Conservation (phyloP, 2,329 filamentous ascomycete genomes). For the Cladosporium colombiae region DNA sequence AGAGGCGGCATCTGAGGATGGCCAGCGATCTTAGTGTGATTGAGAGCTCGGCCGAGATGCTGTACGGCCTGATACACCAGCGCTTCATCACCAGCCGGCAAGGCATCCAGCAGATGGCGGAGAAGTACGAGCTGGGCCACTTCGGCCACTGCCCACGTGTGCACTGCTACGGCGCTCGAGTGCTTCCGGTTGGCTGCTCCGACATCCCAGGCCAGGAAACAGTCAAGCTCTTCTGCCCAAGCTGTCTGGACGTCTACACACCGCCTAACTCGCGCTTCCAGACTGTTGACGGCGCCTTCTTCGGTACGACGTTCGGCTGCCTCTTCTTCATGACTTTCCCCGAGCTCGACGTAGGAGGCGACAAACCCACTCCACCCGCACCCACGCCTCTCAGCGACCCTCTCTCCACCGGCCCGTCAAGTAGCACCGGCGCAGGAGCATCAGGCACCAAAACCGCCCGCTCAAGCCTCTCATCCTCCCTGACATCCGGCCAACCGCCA, state of each 20-base stretch:
- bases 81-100: conserved; percentile 95
- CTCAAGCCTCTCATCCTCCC: conserved; percentile 34
- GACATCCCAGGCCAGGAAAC: conserved; percentile 96
- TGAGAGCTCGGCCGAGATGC: conserved; percentile 94
- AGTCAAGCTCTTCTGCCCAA: conserved; percentile 96
- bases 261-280: conserved; percentile 97
- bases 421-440: conserved; percentile 22
- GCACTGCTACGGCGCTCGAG: conserved; percentile 85
- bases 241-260: conserved; percentile 94
- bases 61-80: conserved; percentile 97
- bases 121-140: conserved; percentile 96
- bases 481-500: conserved; percentile 30
- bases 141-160: conserved; percentile 96
- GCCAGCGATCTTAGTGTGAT: conserved; percentile 93
- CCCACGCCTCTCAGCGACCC: conserved; percentile 23
- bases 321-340: conserved; percentile 99
- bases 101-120: conserved; percentile 98
- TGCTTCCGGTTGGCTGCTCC: conserved; percentile 88
- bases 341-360: conserved; percentile 75
- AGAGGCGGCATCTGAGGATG: conserved; percentile 80
- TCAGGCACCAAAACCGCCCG: conserved; percentile 29
- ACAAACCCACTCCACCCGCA: conserved; percentile 19
- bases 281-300: conserved; percentile 96
- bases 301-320: conserved; percentile 93
- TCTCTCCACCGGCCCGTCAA: conserved; percentile 17